phyloP scores from a whole-genome alignment of 1,284 basidiomycete genomes.

The Cutaneotrichosporon cavernicola region DNA sequence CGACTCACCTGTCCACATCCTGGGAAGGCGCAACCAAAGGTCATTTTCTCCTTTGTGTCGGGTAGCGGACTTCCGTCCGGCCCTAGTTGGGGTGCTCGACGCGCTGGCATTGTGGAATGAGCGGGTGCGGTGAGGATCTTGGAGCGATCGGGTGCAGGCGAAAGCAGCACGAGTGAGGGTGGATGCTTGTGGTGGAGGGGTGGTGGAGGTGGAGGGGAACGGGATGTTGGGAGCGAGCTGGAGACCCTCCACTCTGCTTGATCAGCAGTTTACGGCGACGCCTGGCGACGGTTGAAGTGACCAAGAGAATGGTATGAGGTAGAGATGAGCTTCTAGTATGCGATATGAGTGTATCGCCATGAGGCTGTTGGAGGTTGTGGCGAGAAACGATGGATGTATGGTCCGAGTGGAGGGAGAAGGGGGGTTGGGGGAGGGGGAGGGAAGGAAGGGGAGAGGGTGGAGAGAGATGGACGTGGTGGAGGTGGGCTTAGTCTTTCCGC shows the following conservation, averaged over 20 bases:
- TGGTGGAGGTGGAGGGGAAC: slow-evolving; percentile 17
- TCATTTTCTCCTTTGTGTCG: slow-evolving; percentile 47
- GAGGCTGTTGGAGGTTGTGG: background rate
- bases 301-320: background rate
- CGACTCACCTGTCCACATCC: slow-evolving; percentile 48
- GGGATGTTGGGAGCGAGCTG: background rate
- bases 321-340: background rate
- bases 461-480: background rate
- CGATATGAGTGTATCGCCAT: background rate
- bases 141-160: background rate
- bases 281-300: background rate
- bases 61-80: slow-evolving; percentile 27
- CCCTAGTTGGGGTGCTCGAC: slow-evolving; percentile 20
- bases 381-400: background rate
- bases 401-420: slow-evolving; percentile 1
- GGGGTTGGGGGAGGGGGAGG: too few species aligned
- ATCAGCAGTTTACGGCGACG: background rate
- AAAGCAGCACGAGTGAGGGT: background rate
- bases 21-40: slow-evolving; percentile 46
- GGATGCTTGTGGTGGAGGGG: slow-evolving; percentile 1
- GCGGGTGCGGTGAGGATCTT: background rate
- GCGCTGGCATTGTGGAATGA: slow-evolving; percentile 23
- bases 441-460: background rate
- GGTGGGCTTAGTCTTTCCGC: background rate
- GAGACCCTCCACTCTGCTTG: slow-evolving; percentile 11